Evolutionary conservation across 306 rosid species (phyloP).

Genomic region (Trifolium fragiferum): DNA sequence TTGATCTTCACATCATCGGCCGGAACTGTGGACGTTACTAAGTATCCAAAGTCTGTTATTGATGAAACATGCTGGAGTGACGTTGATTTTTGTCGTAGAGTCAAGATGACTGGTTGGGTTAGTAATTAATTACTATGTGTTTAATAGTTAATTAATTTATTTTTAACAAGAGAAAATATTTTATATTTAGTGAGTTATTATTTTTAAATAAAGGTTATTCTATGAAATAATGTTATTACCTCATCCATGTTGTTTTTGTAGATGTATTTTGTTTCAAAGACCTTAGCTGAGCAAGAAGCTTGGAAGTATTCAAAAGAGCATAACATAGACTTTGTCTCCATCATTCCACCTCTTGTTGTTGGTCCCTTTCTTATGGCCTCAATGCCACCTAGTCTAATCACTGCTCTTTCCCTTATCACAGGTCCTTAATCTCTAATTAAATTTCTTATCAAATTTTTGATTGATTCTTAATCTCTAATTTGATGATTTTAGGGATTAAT

Average conservation of each 20-base stretch:
- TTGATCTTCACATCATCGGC: conserved; percentile 83
- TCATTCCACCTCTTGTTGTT: conserved; percentile 73
- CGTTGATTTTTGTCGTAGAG: conserved; percentile 55
- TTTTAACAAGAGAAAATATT: too few species aligned
- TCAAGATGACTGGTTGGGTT: conserved; percentile 85
- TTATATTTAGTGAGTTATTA: background rate
- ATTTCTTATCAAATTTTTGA: too few species aligned
- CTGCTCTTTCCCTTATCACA: conserved; percentile 67
- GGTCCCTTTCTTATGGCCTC: conserved; percentile 70
- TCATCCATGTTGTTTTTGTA: conserved; percentile 2
- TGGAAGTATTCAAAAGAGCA: conserved; percentile 71
- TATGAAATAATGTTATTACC: too few species aligned
- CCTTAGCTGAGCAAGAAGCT: conserved; percentile 77
- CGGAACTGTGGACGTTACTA: conserved; percentile 56
- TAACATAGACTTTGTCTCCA: conserved; percentile 58
- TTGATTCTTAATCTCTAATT: too few species aligned
- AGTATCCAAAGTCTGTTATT: conserved; percentile 32
- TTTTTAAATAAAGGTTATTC: too few species aligned
- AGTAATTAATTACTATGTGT: background rate
- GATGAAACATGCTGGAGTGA: conserved; percentile 78
- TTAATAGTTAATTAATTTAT: too few species aligned
- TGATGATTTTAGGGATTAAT: too few species aligned
- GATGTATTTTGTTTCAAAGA: conserved; percentile 87
- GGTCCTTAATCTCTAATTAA: too few species aligned
- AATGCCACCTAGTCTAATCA: conserved; percentile 75